phyloP scores from a whole-genome alignment of 1,284 basidiomycete genomes.

The Malassezia yamatoensis region DNA sequence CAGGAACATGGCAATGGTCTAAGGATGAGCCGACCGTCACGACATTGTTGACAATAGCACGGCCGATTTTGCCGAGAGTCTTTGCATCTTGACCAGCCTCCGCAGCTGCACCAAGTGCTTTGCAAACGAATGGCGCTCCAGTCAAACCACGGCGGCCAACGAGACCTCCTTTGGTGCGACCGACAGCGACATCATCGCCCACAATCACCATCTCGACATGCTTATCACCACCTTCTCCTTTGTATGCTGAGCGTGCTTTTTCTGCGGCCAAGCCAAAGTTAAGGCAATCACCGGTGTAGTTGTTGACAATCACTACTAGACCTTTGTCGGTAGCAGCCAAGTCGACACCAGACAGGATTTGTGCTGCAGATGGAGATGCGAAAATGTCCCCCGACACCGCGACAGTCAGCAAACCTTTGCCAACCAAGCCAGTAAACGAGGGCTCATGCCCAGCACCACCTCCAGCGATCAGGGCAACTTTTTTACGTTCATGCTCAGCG shows the following conservation, averaged over 20 bases:
- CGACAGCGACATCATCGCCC: conserved; percentile 52
- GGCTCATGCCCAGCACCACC: conserved; percentile 52
- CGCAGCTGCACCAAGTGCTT: conserved; percentile 43
- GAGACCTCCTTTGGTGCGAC: conserved; percentile 50
- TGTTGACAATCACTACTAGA: conserved; percentile 48
- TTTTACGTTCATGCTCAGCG: conserved; percentile 43
- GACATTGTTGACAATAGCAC: conserved; percentile 55
- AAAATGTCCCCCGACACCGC: conserved; percentile 53
- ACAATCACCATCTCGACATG: conserved; percentile 51
- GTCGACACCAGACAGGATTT: conserved; percentile 50
- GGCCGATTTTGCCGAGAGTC: conserved; percentile 50
- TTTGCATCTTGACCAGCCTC: conserved; percentile 34
- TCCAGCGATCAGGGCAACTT: conserved; percentile 51
- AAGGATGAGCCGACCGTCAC: conserved; percentile 55
- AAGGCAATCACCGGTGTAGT: conserved; percentile 52
- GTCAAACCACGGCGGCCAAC: conserved; percentile 52
- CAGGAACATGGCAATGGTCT: conserved; percentile 57
- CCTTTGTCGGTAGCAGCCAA: conserved; percentile 50
- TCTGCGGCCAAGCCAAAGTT: conserved; percentile 51
- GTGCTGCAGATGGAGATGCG: conserved; percentile 52
- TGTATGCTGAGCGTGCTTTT: conserved; percentile 41
- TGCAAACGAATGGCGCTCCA: conserved; percentile 49
- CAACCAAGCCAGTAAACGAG: conserved; percentile 48
- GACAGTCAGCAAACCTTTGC: conserved; percentile 50
- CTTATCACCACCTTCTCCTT: conserved; percentile 37